Base-by-base conservation (phyloP, 345 rosid species). In the Bretschneidera sinensis region DNA sequence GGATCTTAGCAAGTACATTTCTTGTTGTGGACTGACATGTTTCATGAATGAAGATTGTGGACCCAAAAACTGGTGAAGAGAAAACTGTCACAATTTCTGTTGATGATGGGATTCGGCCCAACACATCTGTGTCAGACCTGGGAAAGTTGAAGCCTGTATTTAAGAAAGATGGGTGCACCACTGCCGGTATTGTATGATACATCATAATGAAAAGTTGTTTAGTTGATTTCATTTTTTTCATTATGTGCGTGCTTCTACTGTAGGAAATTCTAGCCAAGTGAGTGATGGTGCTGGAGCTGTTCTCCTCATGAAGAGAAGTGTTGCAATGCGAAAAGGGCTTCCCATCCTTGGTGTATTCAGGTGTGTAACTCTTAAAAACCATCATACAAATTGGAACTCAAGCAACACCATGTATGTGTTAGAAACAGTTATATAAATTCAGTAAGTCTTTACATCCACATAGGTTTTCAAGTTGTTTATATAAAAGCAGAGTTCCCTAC, bases 201-300 rank as follows among this genome's bases (percentile, higher is more conserved):
- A n/a, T 9, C 59, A n/a, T 47, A 17, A 24, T 56, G 45, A 39
- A 39, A 11, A 11, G 17, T 52, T 59, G 8, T 48, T 51, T 17
- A 39, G 56, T 45, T 58, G 31, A 28, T 51, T 57, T 43, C 34
- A 20, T 33, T 19, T 17, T 28, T 24, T 48, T 65, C 31, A 22
- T 52, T 52, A 24, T 1, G 52, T 7, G 60, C n/a, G 51, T 51
- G 15, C 22, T 33, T 70, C 22, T 61, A 6, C 57, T 59, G 63
- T 69, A 89, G 98, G 98, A 58, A 92, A 89, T 71, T 87, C 98
- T 63, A 92, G 97, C 77, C 98, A 92, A 80, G 75, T 89, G 51
- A 87, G 72, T 80, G 98, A 89, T 67, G 97, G 98, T 49, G 96
- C 98, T 55, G 98, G 91, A 48, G 98, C 97, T 61, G 97, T 89